Base-by-base conservation (phyloP, 805 yeast genomes). In the Zygosaccharomyces kombuchaensis region DNA sequence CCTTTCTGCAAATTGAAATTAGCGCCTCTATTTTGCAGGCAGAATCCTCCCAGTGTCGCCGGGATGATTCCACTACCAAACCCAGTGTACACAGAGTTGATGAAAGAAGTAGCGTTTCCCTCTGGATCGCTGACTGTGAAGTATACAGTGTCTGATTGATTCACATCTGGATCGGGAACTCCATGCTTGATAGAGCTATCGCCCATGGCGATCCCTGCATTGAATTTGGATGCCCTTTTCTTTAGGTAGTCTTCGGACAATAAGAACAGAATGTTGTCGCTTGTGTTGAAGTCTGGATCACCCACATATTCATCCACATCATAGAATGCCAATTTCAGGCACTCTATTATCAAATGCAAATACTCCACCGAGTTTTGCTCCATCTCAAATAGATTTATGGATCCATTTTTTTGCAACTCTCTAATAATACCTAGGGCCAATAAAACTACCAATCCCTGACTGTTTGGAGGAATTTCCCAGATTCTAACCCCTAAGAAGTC, bases 401-500 rank as follows among this genome's bases (percentile, higher is more conserved):
- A 64, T 3, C 76, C 75, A 13, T 57, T 48, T 13, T 66, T 67
- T 26, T 77, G 78, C 47, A 86, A 69, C 30, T 77, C 76, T 53
- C 73, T 74, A 51, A 86, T 74, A 36, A 82, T 70, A 0, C 91
- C 93, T 40, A 84, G 63, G 0, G 91, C 81, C 13, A 84, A 66
- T 40, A 86, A 67, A 0, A 90, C 93, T 36, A 86, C 85, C 10
- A 86, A 64, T 7, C 95, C 95, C 44, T 86, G 87, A 3, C 91
- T 87, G 62, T 81, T 85, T 10, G 95, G 95, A 9, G 95, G 93
- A 51, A 85, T 80, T 61, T 86, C 93, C 87, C 90, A 82, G 21
- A 86, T 69, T 23, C 71, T 73, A 40, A 74, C 70, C 9, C 77
- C 84, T 38, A 75, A 67, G 45, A 80, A 72, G 27, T 75, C 73